Evolutionary conservation across 2,329 filamentous ascomycete genomes (phyloP).

Genomic region (Myriosclerotinia scirpicola): DNA sequence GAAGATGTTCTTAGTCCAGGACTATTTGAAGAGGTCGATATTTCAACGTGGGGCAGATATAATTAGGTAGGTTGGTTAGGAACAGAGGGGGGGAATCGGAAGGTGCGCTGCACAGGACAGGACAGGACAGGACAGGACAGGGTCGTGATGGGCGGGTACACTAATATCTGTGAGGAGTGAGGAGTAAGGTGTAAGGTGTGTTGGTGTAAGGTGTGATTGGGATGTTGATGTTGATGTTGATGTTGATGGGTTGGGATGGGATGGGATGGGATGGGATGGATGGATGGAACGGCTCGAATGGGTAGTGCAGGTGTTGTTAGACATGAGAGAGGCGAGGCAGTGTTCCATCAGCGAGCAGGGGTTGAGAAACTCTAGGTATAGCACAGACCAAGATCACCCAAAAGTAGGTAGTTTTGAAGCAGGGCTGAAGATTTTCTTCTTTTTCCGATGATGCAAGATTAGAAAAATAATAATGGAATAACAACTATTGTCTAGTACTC

Average conservation of each 20-base stretch:
- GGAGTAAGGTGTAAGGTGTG: neutral
- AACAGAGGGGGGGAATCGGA: conserved; percentile 12
- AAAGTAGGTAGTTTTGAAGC: neutral
- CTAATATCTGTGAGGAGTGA: neutral
- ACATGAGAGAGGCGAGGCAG: neutral
- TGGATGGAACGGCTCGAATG: neutral
- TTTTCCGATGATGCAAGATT: neutral
- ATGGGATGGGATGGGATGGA: neutral
- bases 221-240: neutral
- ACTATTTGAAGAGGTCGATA: neutral
- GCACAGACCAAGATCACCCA: conserved; percentile 14
- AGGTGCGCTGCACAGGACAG: neutral
- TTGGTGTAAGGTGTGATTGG: too few relatives aligned
- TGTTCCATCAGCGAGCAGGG: conserved; percentile 10
- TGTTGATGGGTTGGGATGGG: neutral
- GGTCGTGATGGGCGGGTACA: conserved; percentile 10
- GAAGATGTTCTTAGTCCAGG: conserved; percentile 5
- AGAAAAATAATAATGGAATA: too few relatives aligned
- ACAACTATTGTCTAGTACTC: too few relatives aligned
- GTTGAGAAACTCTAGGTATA: neutral
- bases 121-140: neutral
- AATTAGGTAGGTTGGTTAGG: neutral
- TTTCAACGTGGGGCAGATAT: conserved; percentile 9
- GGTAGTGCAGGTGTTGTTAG: neutral
- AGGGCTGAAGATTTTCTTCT: conserved; percentile 15